Conservation (phyloP, 2,329 filamentous ascomycete genomes). For the Hypoxylon sp. region DNA sequence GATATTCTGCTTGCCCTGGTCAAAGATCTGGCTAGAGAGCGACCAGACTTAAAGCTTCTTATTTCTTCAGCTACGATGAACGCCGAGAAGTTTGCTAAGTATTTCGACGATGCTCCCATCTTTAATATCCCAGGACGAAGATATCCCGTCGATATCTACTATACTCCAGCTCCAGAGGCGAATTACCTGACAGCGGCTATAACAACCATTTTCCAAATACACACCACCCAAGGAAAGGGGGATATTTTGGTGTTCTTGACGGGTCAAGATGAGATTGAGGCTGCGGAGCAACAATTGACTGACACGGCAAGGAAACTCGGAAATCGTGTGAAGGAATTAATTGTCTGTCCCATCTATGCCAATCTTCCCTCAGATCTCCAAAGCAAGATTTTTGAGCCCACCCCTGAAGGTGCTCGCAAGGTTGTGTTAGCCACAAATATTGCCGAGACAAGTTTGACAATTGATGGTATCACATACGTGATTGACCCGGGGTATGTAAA, state of each 20-base stretch:
- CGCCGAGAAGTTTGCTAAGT: constrained; percentile 90
- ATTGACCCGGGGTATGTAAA: constrained; percentile 97
- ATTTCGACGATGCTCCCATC: constrained; percentile 93
- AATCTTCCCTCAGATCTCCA: constrained; percentile 93
- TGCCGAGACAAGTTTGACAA: constrained; percentile 94
- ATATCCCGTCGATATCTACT: constrained; percentile 92
- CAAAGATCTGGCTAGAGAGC: constrained; percentile 87
- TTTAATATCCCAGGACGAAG: constrained; percentile 93
- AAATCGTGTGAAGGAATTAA: constrained; percentile 84
- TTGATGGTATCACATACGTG: constrained; percentile 96
- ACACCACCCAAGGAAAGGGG: constrained; percentile 85
- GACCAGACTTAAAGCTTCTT: constrained; percentile 89
- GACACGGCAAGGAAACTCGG: constrained; percentile 92
- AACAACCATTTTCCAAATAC: constrained; percentile 95
- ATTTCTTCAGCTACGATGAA: constrained; percentile 97
- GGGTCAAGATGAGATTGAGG: constrained; percentile 95
- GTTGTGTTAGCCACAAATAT: constrained; percentile 97
- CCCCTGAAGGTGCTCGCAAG: constrained; percentile 86
- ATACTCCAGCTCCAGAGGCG: constrained; percentile 90
- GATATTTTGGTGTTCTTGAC: constrained; percentile 97
- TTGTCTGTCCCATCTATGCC: constrained; percentile 94
- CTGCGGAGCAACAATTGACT: constrained; percentile 84
- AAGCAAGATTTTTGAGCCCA: constrained; percentile 94
- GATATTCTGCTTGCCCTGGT: constrained; percentile 91
- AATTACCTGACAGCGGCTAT: constrained; percentile 94